Conservation (phyloP, 768 basidiomycete species). For the Lactifluus volemus region DNA sequence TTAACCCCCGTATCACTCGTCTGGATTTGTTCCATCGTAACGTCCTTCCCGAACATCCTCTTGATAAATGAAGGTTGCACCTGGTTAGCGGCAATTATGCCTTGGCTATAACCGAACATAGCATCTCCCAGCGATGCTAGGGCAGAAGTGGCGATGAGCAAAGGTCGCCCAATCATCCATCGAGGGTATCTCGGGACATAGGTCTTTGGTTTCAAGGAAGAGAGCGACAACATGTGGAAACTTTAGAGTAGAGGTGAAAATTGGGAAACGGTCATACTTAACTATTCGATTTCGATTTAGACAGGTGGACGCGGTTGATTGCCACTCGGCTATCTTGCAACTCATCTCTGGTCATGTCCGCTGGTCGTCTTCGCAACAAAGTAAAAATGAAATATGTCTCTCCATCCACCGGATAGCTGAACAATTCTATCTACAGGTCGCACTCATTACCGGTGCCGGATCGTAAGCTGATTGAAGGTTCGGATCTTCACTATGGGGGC, state of each 20-base stretch:
- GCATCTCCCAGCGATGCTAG: constrained; percentile 49
- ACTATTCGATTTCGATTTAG: not conserved
- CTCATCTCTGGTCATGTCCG: not conserved
- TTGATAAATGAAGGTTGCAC: constrained; percentile 45
- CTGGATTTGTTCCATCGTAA: constrained; percentile 39
- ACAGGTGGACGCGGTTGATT: not conserved
- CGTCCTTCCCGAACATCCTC: constrained; percentile 37
- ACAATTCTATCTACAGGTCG: constrained; percentile 37
- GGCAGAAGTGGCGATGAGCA: constrained; percentile 43
- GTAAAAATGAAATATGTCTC: constrained; percentile 27
- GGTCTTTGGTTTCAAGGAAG: constrained; percentile 28
- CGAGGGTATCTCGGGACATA: constrained; percentile 42
- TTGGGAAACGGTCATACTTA: not conserved
- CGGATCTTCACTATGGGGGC: not conserved
- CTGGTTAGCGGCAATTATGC: constrained; percentile 42
- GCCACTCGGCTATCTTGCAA: too few species aligned
- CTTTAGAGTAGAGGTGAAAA: not conserved
- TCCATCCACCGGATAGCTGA: not conserved
- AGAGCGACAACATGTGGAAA: constrained; percentile 7
- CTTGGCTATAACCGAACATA: constrained; percentile 49
- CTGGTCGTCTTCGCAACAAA: constrained; percentile 61
- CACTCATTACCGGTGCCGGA: constrained; percentile 82
- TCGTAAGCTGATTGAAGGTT: constrained; percentile 47
- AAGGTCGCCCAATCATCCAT: constrained; percentile 42
- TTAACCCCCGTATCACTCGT: constrained; percentile 36